Evolutionary conservation across 352 stramenopile species (phyloP).

Genomic region (Phytophthora melonis): DNA sequence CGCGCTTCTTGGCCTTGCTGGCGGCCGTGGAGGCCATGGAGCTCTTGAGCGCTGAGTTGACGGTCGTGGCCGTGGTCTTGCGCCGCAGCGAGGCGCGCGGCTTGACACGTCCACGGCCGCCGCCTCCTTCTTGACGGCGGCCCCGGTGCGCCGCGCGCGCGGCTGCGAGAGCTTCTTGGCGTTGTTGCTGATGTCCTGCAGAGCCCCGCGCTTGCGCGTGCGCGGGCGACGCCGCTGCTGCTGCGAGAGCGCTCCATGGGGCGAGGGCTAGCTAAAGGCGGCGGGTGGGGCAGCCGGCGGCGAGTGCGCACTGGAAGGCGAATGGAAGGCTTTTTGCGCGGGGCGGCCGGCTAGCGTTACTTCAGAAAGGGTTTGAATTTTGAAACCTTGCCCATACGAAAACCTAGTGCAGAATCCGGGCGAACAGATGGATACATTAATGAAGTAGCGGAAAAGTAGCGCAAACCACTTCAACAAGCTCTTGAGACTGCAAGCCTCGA

Average conservation of each 20-base stretch:
- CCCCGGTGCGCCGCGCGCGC: neutral
- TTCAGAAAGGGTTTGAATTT: constrained; percentile 31
- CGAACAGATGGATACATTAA: neutral
- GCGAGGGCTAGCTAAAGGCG: neutral
- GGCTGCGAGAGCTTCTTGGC: constrained; percentile 41
- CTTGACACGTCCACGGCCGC: constrained; percentile 29
- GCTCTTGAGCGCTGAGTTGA: constrained; percentile 43
- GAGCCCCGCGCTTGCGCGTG: constrained; percentile 80
- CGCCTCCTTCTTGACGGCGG: constrained; percentile 24
- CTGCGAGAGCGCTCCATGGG: constrained; percentile 30
- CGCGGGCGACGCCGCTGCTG: constrained; percentile 35
- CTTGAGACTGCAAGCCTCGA: neutral
- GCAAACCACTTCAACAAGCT: constrained; percentile 1
- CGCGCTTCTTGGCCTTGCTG: constrained; percentile 43
- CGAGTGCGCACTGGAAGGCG: neutral
- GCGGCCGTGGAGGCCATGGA: constrained; percentile 29
- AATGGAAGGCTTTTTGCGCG: constrained; percentile 33
- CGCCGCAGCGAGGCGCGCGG: constrained; percentile 5
- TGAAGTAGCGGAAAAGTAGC: constrained; percentile 9
- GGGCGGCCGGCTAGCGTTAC: constrained; percentile 10
- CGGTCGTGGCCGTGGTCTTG: constrained; percentile 6
- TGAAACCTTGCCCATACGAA: constrained; percentile 28
- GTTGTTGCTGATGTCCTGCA: constrained; percentile 88
- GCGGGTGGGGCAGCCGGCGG: too few species aligned
- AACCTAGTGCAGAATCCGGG: constrained; percentile 10